These are phyloP conservation scores for Hemileia vastatrix DNA, from an alignment of 1,284 basidiomycete species.

Conservation along the genomic window DNA sequence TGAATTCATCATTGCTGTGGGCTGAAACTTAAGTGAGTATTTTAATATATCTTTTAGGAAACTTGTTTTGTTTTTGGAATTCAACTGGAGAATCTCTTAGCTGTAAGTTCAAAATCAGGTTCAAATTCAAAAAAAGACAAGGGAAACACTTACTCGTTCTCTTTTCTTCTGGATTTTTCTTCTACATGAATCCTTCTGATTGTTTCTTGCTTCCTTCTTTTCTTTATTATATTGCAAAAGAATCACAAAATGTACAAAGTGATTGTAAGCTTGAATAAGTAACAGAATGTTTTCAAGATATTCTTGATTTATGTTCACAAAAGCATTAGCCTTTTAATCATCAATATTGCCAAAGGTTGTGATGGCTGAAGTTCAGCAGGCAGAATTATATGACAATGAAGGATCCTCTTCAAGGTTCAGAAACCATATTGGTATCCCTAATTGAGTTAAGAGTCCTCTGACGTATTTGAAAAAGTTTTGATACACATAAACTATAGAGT, in stretches of 20 bases:
- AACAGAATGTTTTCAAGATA: too few relatives aligned
- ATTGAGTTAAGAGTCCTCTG: not conserved
- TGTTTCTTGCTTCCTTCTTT: not conserved
- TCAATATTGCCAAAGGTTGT: not conserved
- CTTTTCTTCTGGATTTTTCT: not conserved
- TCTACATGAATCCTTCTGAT: not conserved
- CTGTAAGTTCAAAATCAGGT: not conserved
- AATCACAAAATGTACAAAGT: not conserved
- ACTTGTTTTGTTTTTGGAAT: not conserved
- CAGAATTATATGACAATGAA: not conserved
- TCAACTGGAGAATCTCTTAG: not conserved
- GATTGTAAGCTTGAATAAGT: not conserved
- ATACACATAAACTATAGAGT: not conserved
- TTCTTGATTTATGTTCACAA: not conserved
- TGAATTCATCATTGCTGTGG: not conserved
- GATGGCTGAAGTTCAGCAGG: not conserved
- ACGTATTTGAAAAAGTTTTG: not conserved
- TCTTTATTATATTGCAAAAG: not conserved
- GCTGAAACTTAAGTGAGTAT: not conserved
- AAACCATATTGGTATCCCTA: not conserved
- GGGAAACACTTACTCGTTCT: not conserved
- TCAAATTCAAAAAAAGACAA: not conserved
- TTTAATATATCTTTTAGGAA: not conserved
- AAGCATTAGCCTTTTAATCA: not conserved
- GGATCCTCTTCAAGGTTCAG: not conserved